A percentile compares a stretch with the other conserved stretches of the same genome.
Conservation (phyloP, 345 rosid genomes). For the Mallotus nudiflorus region DNA sequence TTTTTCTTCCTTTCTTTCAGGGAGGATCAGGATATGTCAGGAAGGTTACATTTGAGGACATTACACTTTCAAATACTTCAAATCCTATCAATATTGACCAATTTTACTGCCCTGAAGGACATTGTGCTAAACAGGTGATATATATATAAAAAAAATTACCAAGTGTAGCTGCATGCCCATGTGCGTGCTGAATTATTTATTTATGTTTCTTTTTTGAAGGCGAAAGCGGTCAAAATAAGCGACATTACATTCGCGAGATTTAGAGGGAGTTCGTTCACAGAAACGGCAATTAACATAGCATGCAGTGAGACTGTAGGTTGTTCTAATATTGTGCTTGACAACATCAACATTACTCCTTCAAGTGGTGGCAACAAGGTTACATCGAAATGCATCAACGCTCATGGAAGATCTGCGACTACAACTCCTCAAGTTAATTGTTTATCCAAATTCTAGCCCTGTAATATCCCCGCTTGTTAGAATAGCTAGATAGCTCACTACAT, state of each 20-base stretch:
- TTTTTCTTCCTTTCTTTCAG: background rate
- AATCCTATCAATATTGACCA: conserved; percentile 20
- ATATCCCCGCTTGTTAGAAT: background rate
- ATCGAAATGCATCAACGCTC: conserved; percentile 15
- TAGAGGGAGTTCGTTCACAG: conserved; percentile 14
- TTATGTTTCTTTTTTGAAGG: background rate
- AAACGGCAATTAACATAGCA: conserved; percentile 7
- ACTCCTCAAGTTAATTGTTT: background rate
- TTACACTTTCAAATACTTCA: background rate
- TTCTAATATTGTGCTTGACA: background rate
- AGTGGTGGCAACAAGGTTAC: background rate
- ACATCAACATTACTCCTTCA: conserved; percentile 16
- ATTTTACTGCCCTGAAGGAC: background rate
- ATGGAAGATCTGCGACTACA: background rate
- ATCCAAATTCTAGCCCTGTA: background rate
- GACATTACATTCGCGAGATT: conserved; percentile 17
- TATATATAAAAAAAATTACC: no score
- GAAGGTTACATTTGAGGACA: background rate
- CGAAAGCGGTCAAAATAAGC: conserved; percentile 15
- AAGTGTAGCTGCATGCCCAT: no score
- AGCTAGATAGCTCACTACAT: no score
- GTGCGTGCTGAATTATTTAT: background rate
- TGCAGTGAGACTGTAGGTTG: conserved; percentile 19
- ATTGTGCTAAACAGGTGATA: background rate
- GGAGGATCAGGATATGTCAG: conserved; percentile 19